Conservation (phyloP, 2,329 filamentous ascomycete genomes). For the Curvularia lunata region DNA sequence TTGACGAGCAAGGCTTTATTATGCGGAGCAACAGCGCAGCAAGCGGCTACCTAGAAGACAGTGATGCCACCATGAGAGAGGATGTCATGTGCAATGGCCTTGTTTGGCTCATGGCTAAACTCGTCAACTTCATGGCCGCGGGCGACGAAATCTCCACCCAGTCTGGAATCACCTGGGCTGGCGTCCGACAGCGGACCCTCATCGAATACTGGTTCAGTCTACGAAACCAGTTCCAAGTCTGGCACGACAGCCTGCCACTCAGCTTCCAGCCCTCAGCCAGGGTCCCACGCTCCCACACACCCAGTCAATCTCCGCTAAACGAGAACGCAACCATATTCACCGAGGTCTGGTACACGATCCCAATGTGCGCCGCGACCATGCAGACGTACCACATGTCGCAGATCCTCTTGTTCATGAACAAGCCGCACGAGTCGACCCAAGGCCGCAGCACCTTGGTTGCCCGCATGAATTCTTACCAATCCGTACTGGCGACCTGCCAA, state of each 20-base stretch:
- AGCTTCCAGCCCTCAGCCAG: constrained; percentile 65
- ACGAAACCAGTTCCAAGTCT: constrained; percentile 63
- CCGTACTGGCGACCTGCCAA: constrained; percentile 62
- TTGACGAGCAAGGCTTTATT: constrained; percentile 62
- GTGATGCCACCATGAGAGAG: constrained; percentile 62
- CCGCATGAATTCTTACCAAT: constrained; percentile 62
- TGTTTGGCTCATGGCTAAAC: constrained; percentile 70
- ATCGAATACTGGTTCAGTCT: constrained; percentile 62
- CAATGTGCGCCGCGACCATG: constrained; percentile 70
- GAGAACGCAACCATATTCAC: constrained; percentile 53
- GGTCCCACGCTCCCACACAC: constrained; percentile 48
- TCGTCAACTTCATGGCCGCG: constrained; percentile 68
- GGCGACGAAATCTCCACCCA: constrained; percentile 58
- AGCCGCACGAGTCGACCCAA: constrained; percentile 62
- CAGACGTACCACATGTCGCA: constrained; percentile 70
- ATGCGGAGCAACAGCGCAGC: constrained; percentile 53
- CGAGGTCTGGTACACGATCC: constrained; percentile 68
- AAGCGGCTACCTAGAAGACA: constrained; percentile 51
- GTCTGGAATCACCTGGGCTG: constrained; percentile 51
- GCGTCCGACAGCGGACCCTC: constrained; percentile 57
- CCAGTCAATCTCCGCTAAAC: constrained; percentile 29
- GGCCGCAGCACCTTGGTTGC: constrained; percentile 60
- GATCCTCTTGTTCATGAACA: constrained; percentile 66
- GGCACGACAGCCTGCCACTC: constrained; percentile 64
- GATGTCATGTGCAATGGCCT: constrained; percentile 69